Base-by-base conservation (phyloP, 148 eudicot genomes). In the Diospyros kaki region DNA sequence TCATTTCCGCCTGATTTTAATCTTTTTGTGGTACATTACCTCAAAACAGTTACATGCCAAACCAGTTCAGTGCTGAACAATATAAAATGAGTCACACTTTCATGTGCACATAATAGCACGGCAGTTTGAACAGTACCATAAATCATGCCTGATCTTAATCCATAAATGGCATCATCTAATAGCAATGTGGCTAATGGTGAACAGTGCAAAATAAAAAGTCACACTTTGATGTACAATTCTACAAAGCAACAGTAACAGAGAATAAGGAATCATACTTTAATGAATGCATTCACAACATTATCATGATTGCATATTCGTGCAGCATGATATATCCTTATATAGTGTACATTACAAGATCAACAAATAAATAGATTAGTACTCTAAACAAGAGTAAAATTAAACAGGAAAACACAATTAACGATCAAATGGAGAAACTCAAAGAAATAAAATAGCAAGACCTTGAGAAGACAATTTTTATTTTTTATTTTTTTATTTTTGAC, bases 301-400 rank as follows among this genome's bases (percentile, higher is more conserved):
- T 42, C 68, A 54, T 38, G 56, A 64, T 54, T 71, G 56, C 58
- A 65, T 9, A 53, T 5, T 41, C 14, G 52, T 61, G 75, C 38
- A 70, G 56, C 41, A 50, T 43, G 41, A 64, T 40, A 64, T 40
- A 58, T 72, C 1, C 60, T 46, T 7, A 54, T 51, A 55, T 38
- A 17, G 66, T 28, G 28, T 65, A 72, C 60, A 58, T 15, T 63
- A 48, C 70, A 58, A 71, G 38, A 65, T 64, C 75, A 77, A 42
- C 63, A 42, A 63, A 73, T 73, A 17, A 60, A 11, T 10, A 51
- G 48, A 41, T 61, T 3, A 18, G 60, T 51, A 17, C 60, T 69
- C 72, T 69, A 76, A 44, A 50, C 52, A 9, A 6, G 46, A 8
- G 72, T 18, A 67, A 58, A 18, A 58, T 4, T 48, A 68, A 6